phyloP scores from a whole-genome alignment of 192 early-diverging fungal genomes.

The Mortierella alpina region DNA sequence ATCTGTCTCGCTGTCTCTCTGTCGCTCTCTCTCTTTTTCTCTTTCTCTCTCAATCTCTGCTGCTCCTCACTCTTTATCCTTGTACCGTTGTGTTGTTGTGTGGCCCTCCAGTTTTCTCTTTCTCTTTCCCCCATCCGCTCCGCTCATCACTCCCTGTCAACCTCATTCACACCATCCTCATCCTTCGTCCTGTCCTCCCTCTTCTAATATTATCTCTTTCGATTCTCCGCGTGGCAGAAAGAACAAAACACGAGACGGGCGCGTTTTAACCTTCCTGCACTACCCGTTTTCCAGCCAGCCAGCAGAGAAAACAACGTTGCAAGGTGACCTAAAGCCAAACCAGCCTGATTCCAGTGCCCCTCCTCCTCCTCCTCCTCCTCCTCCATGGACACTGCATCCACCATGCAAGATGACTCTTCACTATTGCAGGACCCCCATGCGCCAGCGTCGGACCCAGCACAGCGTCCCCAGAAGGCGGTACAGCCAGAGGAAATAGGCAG shows the following conservation, averaged over 20 bases:
- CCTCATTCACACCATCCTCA: neutral
- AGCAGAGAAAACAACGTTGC: neutral
- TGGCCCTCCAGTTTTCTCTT: neutral
- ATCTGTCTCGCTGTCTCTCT: neutral
- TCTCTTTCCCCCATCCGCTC: neutral
- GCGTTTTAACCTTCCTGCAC: neutral
- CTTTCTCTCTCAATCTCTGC: neutral
- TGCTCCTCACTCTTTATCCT: slow-evolving; percentile 2
- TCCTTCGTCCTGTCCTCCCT: neutral
- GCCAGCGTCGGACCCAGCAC: neutral
- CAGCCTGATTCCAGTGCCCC: too few species aligned
- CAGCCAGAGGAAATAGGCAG: too few species aligned
- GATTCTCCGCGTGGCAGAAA: too few species aligned
- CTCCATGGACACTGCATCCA: neutral
- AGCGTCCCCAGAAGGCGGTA: too few species aligned
- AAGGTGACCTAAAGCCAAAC: too few species aligned
- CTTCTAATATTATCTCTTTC: neutral
- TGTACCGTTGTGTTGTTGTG: neutral
- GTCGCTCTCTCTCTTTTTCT: slow-evolving; percentile 1
- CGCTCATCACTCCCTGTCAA: slow-evolving; percentile 4
- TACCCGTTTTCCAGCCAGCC: neutral
- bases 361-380: too few species aligned
- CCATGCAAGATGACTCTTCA: neutral
- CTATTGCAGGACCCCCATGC: neutral
- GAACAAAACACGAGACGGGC: neutral